Conservation (phyloP, 805 yeast genomes). For the Zygotorulaspora danielsina region DNA sequence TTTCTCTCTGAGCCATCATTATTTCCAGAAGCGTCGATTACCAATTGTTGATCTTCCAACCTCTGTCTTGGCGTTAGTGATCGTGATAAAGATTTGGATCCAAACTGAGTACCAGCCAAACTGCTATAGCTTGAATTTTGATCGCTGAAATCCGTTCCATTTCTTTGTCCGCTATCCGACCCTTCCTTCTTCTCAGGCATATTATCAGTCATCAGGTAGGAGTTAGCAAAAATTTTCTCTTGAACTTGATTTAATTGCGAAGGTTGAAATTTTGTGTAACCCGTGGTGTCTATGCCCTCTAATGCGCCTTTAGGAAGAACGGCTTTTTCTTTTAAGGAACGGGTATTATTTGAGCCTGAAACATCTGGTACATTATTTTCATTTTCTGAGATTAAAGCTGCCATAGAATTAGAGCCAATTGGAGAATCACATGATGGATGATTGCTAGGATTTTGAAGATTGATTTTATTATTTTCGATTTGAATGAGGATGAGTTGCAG, state of each 20-base stretch:
- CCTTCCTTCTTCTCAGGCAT: slow-evolving; percentile 35
- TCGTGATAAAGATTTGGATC: slow-evolving; percentile 23
- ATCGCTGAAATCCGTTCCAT: slow-evolving; percentile 10
- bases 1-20: neutral
- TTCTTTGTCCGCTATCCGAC: slow-evolving; percentile 4
- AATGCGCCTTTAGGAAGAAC: too few relatives aligned
- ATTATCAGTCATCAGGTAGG: slow-evolving; percentile 41
- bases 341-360: neutral
- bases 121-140: slow-evolving; percentile 6
- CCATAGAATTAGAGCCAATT: too few relatives aligned
- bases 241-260: slow-evolving; percentile 27
- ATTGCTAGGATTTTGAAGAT: slow-evolving; percentile 4
- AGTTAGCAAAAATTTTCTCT: slow-evolving; percentile 38
- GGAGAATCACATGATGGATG: neutral
- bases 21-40: slow-evolving; percentile 2
- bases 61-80: slow-evolving; percentile 25
- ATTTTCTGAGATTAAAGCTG: too few relatives aligned
- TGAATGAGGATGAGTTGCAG: slow-evolving; percentile 60
- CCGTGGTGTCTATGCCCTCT: neutral
- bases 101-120: slow-evolving; percentile 13
- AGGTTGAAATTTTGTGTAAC: slow-evolving; percentile 17
- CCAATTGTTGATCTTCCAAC: slow-evolving; percentile 10
- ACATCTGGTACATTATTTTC: too few relatives aligned
- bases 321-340: neutral
- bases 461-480: slow-evolving; percentile 43